Percentiles rank a stretch among this genome's conserved stretches.
Conservation (phyloP, 2,329 filamentous ascomycete genomes). For the Trichophyton rubrum region DNA sequence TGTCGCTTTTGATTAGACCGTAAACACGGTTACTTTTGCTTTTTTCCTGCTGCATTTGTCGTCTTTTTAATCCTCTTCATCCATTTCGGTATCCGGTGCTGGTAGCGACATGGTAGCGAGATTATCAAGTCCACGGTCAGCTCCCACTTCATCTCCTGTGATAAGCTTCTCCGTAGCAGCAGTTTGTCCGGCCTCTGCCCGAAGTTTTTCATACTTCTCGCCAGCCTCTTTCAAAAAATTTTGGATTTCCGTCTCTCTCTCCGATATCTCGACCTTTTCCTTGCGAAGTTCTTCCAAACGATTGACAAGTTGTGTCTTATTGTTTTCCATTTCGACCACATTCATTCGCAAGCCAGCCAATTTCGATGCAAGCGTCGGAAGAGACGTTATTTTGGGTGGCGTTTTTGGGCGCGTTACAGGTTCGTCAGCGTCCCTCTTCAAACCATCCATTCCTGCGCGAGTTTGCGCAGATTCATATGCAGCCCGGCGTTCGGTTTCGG, state of each 20-base stretch:
- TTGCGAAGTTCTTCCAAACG: constrained; percentile 53
- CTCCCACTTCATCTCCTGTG: constrained; percentile 19
- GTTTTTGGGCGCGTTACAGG: constrained; percentile 37
- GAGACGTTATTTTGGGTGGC: constrained; percentile 61
- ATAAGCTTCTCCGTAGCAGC: constrained; percentile 17
- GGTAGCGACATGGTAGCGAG: constrained; percentile 18
- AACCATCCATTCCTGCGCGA: constrained; percentile 68
- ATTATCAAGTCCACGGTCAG: constrained; percentile 27
- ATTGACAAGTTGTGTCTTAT: constrained; percentile 47
- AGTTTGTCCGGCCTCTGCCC: constrained; percentile 30
- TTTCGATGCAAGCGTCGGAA: constrained; percentile 60
- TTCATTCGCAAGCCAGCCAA: constrained; percentile 51
- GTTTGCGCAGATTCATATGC: constrained; percentile 84
- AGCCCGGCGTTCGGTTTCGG: constrained; percentile 51
- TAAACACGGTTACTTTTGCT: not conserved
- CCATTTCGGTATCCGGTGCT: not conserved
- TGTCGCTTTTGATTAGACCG: not conserved
- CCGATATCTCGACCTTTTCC: constrained; percentile 56
- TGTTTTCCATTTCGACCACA: constrained; percentile 50
- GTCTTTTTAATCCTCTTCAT: not conserved
- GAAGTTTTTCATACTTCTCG: constrained; percentile 52
- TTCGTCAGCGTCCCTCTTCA: constrained; percentile 34
- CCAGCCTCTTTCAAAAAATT: constrained; percentile 68
- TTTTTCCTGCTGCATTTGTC: too few species aligned
- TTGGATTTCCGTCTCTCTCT: constrained; percentile 69